Percentiles rank a stretch among this genome's conserved stretches.
phyloP scores from a whole-genome alignment of 331 rosid species.

The Arachis monticola region DNA sequence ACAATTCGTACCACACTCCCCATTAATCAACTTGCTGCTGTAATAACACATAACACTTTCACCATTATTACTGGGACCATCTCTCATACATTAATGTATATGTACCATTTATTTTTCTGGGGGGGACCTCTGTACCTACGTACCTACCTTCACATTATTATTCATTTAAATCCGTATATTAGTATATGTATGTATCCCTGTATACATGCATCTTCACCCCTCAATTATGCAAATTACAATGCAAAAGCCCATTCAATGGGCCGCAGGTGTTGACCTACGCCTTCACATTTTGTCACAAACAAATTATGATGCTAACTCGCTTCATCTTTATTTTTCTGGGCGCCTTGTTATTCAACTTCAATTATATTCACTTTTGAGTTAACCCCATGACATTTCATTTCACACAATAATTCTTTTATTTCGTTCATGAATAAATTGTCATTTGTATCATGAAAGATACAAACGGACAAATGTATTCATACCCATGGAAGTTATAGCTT shows the following conservation, averaged over 20 bases:
- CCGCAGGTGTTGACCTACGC: conserved; percentile 43
- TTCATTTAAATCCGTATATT: conserved; percentile 1
- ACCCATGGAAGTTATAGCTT: too few relatives aligned
- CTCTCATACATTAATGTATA: conserved; percentile 17
- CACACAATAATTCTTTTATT: conserved; percentile 34
- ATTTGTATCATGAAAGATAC: too few relatives aligned
- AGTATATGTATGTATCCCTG: not conserved
- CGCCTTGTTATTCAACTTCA: conserved; percentile 38
- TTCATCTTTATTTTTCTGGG: conserved; percentile 31
- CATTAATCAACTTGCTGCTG: conserved; percentile 23
- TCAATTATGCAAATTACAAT: conserved; percentile 40
- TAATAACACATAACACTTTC: conserved; percentile 25
- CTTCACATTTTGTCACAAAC: conserved; percentile 39
- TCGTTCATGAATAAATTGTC: too few relatives aligned
- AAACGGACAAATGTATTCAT: too few relatives aligned
- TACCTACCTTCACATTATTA: not conserved
- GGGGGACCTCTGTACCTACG: conserved; percentile 34
- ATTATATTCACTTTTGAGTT: conserved; percentile 38
- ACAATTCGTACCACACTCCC: conserved; percentile 30
- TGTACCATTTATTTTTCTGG: not conserved
- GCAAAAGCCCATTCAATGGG: conserved; percentile 28
- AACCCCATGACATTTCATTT: conserved; percentile 46
- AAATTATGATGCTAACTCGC: conserved; percentile 27
- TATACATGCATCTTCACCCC: conserved; percentile 31
- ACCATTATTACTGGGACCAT: conserved; percentile 48